Evolutionary conservation across 2,329 filamentous ascomycete genomes (phyloP).

Genomic region (Emericellopsis cladophorae): DNA sequence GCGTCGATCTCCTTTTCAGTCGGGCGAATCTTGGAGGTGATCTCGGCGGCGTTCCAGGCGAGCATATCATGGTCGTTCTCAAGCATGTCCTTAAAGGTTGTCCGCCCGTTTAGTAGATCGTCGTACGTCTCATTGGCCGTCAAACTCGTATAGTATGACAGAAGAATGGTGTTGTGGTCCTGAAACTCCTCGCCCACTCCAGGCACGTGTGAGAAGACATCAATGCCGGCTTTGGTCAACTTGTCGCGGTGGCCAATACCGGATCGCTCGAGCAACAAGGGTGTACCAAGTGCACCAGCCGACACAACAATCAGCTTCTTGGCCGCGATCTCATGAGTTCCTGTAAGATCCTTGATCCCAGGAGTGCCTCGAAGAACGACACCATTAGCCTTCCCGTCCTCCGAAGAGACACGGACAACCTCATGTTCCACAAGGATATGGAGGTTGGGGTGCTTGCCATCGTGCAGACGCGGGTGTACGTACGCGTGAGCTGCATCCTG

Average conservation of each 20-base stretch:
- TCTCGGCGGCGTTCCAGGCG: no score
- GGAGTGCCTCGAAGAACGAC: constrained; percentile 41
- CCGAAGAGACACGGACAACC: constrained; percentile 29
- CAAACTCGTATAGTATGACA: neutral
- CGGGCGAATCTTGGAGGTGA: no score
- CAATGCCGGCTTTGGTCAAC: constrained; percentile 22
- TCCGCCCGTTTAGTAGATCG: no score
- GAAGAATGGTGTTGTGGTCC: constrained; percentile 32
- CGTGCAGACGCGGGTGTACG: constrained; percentile 35
- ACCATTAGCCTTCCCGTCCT: constrained; percentile 40
- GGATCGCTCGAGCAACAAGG: constrained; percentile 46
- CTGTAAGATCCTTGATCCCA: constrained; percentile 9
- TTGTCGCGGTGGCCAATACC: constrained; percentile 38
- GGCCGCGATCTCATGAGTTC: constrained; percentile 10
- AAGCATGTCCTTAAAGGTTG: no score
- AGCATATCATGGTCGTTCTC: no score
- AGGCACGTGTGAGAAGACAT: constrained; percentile 4
- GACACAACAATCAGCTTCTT: constrained; percentile 16
- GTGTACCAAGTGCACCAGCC: constrained; percentile 38
- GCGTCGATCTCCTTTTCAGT: no score
- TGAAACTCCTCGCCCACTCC: constrained; percentile 15
- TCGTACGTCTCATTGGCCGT: neutral
- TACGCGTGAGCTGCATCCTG: constrained; percentile 40
- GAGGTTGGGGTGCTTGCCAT: constrained; percentile 33
- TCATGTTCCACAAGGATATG: constrained; percentile 33